Evolutionary conservation across 1,139 yeast species (phyloP).

Genomic region (Wickerhamomyces sp.): DNA sequence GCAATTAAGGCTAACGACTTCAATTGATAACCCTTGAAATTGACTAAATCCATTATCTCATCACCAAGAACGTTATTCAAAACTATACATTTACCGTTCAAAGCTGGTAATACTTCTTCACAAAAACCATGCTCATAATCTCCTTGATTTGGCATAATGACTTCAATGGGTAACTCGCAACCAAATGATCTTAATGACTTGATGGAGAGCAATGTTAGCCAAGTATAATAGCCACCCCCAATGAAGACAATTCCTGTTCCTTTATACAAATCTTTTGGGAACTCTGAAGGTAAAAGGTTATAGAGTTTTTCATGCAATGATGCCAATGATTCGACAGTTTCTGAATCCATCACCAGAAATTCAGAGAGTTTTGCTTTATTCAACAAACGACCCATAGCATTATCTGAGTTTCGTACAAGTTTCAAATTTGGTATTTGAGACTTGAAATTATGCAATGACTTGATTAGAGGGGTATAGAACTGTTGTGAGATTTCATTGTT

Average conservation of each 20-base stretch:
- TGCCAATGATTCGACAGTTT: conserved; percentile 41
- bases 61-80: conserved; percentile 33
- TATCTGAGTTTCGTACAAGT: conserved; percentile 8
- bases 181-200: conserved; percentile 55
- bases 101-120: conserved; percentile 43
- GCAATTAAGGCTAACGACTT: conserved; percentile 52
- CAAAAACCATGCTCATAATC: conserved; percentile 52
- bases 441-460: conserved; percentile 9
- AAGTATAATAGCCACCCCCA: conserved; percentile 74
- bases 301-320: conserved; percentile 52
- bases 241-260: conserved; percentile 78
- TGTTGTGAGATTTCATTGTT: conserved; percentile 9
- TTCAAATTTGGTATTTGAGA: conserved; percentile 11
- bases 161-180: conserved; percentile 55
- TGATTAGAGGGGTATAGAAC: conserved; percentile 15
- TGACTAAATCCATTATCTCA: conserved; percentile 30
- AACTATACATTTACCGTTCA: conserved; percentile 52
- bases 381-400: conserved; percentile 15
- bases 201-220: conserved; percentile 63
- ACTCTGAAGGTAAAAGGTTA: conserved; percentile 38
- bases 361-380: conserved; percentile 10
- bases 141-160: conserved; percentile 48
- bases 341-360: conserved; percentile 34
- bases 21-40: conserved; percentile 51
- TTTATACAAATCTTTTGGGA: conserved; percentile 41